These are phyloP conservation scores for Forsythia suspensa DNA, from an alignment of 257 asterid species.

Conservation along the genomic window DNA sequence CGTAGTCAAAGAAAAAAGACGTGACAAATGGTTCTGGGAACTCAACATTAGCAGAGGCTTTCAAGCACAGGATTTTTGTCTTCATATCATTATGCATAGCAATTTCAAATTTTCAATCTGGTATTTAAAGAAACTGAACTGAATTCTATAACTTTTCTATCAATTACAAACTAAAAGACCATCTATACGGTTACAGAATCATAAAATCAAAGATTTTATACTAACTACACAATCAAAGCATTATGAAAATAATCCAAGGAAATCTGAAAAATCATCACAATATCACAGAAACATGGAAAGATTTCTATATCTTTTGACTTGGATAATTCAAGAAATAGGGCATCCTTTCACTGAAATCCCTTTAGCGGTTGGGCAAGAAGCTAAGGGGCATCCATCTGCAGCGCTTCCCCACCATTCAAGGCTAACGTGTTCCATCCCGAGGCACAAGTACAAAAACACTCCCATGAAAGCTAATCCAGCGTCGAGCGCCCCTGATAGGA, in stretches of 20 bases:
- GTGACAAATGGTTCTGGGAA: too few species aligned
- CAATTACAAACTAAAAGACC: too few species aligned
- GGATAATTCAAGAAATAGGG: slow-evolving; percentile 41
- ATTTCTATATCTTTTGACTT: too few species aligned
- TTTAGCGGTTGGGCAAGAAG: slow-evolving; percentile 82
- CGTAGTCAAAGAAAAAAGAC: too few species aligned
- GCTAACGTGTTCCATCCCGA: slow-evolving; percentile 59
- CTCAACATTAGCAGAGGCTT: too few species aligned
- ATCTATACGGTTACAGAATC: not conserved
- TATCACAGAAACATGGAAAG: too few species aligned
- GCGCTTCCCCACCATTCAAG: slow-evolving; percentile 90
- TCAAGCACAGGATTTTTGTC: too few species aligned
- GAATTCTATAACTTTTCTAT: too few species aligned
- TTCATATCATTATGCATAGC: not conserved
- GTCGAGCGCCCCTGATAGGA: slow-evolving; percentile 83
- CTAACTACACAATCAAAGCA: not conserved
- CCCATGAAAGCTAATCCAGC: slow-evolving; percentile 98
- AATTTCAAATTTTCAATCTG: not conserved
- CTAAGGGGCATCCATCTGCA: slow-evolving; percentile 77
- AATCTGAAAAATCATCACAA: too few species aligned
- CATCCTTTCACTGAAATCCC: slow-evolving; percentile 80
- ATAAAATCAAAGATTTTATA: not conserved
- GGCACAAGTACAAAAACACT: slow-evolving; percentile 64
- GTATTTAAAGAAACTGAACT: too few species aligned
- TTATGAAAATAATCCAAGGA: not conserved